Evolutionary conservation across 257 asterid genomes (phyloP), one percentile per base, ranked within the genome.

Genomic region (Agastache rugosa): DNA sequence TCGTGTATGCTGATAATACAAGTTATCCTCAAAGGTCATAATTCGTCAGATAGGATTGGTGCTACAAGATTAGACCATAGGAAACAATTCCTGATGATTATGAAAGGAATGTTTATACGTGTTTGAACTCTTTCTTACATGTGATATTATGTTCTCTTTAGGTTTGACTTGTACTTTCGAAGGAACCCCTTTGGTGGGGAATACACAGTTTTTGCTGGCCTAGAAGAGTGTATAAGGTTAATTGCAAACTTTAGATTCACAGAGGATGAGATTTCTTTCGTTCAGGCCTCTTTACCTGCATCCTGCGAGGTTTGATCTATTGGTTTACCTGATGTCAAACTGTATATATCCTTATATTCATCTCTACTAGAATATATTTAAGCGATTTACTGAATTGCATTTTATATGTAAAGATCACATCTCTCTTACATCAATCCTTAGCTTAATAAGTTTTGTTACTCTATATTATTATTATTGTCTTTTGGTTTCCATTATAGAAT

Each of bases 121-220:
- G 69, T 42, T 70, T 34, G 59, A 72, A 55, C 71, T 73, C 51
- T 58, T 45, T 69, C 77, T 81, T 55, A 74, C 58, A 37, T 59
- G 35, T 27, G 11, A 41, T 63, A 1, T 71, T 72, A 64, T 72
- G 54, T 66, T 63, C n/a, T 69, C 34, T 72, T 84, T 50, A 94
- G 99, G 89, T 94, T 90, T 73, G 99, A 94, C 79, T 84, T 94
- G 84, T 94, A 86, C 71, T 90, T 85, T 51, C 86, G 99, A 67
- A 88, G 69, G 62, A 94, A 87, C 71, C 99, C 97, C 4, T 94
- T 92, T 89, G 99, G 99, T 15, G 99, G 97, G 66, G 99, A 94
- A 87, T 94, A 88, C 76, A 92, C 99, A 41, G 79, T 92, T 51
- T 92, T 92, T 86, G 99, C 97, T 77, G 99, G 99, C 73, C 82